Evolutionary conservation across 2,329 filamentous ascomycete species (phyloP).

Genomic region (Aspergillus fischeri): DNA sequence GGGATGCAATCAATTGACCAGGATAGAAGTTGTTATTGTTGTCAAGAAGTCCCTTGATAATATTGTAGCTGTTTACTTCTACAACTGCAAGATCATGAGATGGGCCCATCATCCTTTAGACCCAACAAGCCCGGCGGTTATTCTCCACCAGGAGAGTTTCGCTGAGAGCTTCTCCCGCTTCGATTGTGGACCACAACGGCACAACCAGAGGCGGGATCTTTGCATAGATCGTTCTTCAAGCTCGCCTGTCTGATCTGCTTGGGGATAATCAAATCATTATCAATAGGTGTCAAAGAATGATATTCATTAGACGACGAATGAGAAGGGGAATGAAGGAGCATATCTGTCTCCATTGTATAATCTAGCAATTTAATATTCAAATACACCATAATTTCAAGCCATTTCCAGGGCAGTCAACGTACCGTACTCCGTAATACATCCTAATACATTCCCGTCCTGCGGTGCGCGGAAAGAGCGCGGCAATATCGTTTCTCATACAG

Average conservation of each 20-base stretch:
- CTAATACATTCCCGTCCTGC: not conserved
- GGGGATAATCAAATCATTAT: not conserved
- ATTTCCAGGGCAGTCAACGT: not conserved
- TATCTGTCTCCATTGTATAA: not conserved
- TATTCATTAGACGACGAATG: not conserved
- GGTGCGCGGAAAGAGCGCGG: not conserved
- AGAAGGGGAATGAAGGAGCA: not conserved
- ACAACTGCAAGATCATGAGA: not conserved
- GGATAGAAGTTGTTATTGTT: not conserved
- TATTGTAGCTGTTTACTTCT: not conserved
- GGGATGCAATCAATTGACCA: not conserved
- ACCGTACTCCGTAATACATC: not conserved
- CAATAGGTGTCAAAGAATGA: not conserved
- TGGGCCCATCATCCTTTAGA: conserved; percentile 14
- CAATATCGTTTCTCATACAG: not conserved
- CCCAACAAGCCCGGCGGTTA: conserved; percentile 14
- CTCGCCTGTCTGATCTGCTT: conserved; percentile 12
- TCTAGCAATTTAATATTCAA: not conserved
- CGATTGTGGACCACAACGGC: conserved; percentile 33
- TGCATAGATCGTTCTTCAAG: not conserved
- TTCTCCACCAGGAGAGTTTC: conserved; percentile 32
- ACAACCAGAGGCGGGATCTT: conserved; percentile 6
- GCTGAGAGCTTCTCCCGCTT: conserved; percentile 36
- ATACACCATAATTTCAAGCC: not conserved
- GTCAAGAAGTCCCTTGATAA: not conserved